A percentile compares a stretch with the other conserved stretches of the same genome.
Evolutionary conservation across 257 asterid genomes (phyloP).

Genomic region (Primulina eburnea): DNA sequence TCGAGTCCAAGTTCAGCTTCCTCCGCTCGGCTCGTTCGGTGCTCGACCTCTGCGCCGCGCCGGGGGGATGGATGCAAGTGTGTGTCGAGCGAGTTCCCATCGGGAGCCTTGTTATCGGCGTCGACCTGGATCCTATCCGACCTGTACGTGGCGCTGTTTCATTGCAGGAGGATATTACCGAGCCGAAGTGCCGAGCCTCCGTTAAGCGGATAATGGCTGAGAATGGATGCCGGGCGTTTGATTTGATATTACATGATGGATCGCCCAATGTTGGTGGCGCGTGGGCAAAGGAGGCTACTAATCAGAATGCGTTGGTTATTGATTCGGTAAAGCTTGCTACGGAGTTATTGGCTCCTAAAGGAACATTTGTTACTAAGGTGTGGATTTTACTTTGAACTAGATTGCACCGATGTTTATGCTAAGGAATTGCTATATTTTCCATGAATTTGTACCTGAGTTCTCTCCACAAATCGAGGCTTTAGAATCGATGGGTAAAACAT

Average conservation of each 20-base stretch:
- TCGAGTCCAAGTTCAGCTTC: conserved; percentile 65
- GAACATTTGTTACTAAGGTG: conserved; percentile 88
- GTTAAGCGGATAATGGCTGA: conserved; percentile 76
- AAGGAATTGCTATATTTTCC: not conserved
- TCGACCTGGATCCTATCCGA: conserved; percentile 76
- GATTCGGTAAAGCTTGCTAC: conserved; percentile 88
- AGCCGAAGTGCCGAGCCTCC: conserved; percentile 55
- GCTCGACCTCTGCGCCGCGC: conserved; percentile 98
- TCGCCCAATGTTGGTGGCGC: conserved; percentile 96
- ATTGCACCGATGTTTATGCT: not conserved
- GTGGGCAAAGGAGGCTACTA: conserved; percentile 89
- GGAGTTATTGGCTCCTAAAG: conserved; percentile 78
- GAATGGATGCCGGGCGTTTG: conserved; percentile 67
- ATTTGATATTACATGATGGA: conserved; percentile 84
- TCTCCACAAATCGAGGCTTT: too few relatives aligned
- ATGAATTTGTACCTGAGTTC: not conserved
- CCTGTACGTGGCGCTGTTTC: conserved; percentile 83
- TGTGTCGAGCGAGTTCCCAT: conserved; percentile 72
- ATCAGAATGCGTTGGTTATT: conserved; percentile 83
- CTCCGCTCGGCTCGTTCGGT: conserved; percentile 71
- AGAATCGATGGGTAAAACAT: not conserved
- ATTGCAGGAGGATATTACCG: conserved; percentile 74
- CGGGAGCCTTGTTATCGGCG: conserved; percentile 81
- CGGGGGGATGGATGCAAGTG: conserved; percentile 99
- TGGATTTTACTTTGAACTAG: not conserved